Conservation (phyloP, 176 grass and related monocot genomes). For the Lolium perenne region DNA sequence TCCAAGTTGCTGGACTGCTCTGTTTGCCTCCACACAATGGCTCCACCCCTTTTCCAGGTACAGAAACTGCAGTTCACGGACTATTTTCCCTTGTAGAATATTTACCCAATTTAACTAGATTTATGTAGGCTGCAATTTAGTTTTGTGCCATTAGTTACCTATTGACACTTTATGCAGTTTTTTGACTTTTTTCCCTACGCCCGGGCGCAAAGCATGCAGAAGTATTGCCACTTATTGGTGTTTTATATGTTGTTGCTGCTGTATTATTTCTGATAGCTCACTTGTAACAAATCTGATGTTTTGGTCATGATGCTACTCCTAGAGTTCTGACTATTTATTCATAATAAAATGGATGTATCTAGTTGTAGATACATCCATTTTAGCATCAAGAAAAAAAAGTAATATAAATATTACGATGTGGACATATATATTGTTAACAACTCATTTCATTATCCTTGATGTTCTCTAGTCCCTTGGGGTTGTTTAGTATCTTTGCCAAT, state of each 20-base stretch:
- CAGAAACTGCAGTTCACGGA: neutral
- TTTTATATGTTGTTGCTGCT: neutral
- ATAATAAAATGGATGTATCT: too few species aligned
- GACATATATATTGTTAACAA: neutral
- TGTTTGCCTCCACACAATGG: neutral
- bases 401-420: too few species aligned
- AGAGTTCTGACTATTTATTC: neutral
- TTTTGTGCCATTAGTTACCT: too few species aligned
- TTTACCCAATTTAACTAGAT: too few species aligned
- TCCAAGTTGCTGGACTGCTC: neutral
- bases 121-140: too few species aligned
- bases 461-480: neutral
- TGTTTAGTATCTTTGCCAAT: neutral
- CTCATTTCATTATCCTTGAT: neutral
- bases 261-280: neutral
- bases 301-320: neutral
- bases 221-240: neutral
- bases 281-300: neutral
- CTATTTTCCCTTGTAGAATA: neutral
- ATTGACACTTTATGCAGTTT: too few species aligned
- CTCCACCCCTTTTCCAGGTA: constrained; percentile 14
- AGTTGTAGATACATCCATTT: too few species aligned
- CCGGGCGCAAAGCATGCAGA: neutral
- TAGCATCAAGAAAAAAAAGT: too few species aligned
- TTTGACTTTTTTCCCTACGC: neutral